Percentiles rank a stretch among this genome's conserved stretches.
Conservation (phyloP, 495 filamentous ascomycete species). For the Penicillium cataractarum region DNA sequence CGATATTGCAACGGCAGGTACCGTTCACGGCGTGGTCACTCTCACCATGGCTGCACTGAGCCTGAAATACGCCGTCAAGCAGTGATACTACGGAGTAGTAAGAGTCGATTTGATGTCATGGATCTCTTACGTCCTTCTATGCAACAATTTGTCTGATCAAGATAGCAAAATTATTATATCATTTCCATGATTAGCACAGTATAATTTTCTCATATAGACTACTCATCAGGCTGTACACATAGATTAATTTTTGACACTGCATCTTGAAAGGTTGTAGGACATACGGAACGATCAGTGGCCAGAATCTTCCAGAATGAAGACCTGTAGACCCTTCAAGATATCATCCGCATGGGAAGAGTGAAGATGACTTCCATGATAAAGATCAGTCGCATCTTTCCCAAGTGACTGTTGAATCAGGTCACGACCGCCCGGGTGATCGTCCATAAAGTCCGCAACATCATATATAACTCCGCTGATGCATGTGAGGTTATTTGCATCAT, state of each 20-base stretch:
- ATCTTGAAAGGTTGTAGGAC: background rate
- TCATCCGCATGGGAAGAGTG: conserved; percentile 4
- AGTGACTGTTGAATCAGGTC: conserved; percentile 22
- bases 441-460: conserved; percentile 12
- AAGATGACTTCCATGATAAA: conserved; percentile 26
- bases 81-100: background rate
- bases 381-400: conserved; percentile 36
- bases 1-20: conserved; percentile 3
- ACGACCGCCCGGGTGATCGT: conserved; percentile 35
- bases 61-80: background rate
- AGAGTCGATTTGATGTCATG: background rate
- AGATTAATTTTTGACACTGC: background rate
- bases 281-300: background rate
- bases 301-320: background rate
- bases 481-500: background rate
- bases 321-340: background rate
- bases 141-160: background rate
- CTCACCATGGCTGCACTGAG: conserved; percentile 2
- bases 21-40: conserved; percentile 1
- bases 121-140: background rate
- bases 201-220: too few relatives aligned
- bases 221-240: background rate
- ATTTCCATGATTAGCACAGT: too few relatives aligned
- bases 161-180: too few relatives aligned
- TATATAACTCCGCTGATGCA: conserved; percentile 9